Percentiles rank a stretch among this genome's conserved stretches.
phyloP scores from a whole-genome alignment of 2,329 filamentous ascomycete genomes.

The Fonsecaea pedrosoi region DNA sequence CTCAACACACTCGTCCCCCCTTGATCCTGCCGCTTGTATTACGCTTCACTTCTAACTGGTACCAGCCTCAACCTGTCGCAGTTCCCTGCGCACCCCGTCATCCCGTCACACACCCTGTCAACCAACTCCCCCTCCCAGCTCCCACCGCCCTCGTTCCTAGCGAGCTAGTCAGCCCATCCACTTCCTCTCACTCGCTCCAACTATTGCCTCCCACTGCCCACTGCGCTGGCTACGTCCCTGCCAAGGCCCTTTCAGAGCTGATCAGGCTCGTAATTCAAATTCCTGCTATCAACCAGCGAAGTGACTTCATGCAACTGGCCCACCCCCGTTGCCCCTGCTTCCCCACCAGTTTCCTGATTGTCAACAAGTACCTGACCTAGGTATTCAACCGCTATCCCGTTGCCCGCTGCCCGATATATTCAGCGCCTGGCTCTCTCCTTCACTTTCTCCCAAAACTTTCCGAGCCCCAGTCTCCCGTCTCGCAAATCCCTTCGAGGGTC shows the following conservation, averaged over 20 bases:
- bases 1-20: neutral
- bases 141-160: neutral
- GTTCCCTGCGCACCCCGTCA: no score
- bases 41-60: neutral
- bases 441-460: neutral
- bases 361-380: neutral
- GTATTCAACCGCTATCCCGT: neutral
- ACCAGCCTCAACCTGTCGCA: no score
- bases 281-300: neutral
- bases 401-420: neutral
- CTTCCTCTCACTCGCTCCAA: slow-evolving; percentile 2
- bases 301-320: slow-evolving; percentile 1
- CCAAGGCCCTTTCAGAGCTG: slow-evolving; percentile 5
- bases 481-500: neutral
- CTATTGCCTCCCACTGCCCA: neutral
- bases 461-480: neutral
- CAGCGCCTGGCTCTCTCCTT: slow-evolving; percentile 2
- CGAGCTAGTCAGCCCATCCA: neutral
- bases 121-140: neutral
- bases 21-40: neutral
- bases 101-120: neutral
- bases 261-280: slow-evolving; percentile 2
- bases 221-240: neutral
- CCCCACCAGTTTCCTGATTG: neutral
- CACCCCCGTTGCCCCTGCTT: neutral